Percentiles rank a stretch among this genome's conserved stretches.
phyloP scores from a whole-genome alignment of 441 rosid genomes.

The Aquilaria agallochum region DNA sequence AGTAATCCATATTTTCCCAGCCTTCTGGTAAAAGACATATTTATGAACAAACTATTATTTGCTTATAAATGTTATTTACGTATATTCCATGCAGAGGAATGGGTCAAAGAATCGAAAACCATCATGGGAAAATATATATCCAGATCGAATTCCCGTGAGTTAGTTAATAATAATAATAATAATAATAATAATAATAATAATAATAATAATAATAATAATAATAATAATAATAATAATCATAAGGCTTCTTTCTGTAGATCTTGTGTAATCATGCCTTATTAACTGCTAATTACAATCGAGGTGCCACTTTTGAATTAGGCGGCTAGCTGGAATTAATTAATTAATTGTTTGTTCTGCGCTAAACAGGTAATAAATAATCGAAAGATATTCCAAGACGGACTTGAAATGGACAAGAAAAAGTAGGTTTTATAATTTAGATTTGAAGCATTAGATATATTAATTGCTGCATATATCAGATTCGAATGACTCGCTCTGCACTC shows the following conservation, averaged over 20 bases:
- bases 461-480: no score
- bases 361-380: slow-evolving; percentile 37
- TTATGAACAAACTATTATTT: no score
- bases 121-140: slow-evolving; percentile 28
- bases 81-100: slow-evolving; percentile 22
- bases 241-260: background rate
- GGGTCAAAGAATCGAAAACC: slow-evolving; percentile 32
- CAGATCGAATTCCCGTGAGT: slow-evolving; percentile 43
- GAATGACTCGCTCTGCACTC: no score
- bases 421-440: slow-evolving; percentile 6
- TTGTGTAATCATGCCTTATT: background rate
- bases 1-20: no score
- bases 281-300: background rate
- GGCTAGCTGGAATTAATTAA: background rate
- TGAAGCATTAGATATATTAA: no score
- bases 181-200: no score
- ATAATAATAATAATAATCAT: no score
- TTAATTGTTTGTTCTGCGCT: background rate
- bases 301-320: background rate
- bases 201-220: background rate
- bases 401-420: slow-evolving; percentile 47
- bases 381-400: slow-evolving; percentile 41
- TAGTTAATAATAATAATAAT: background rate
- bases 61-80: no score
- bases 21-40: no score